Conservation (phyloP, 768 basidiomycete genomes). For the Suillus occidentalis region DNA sequence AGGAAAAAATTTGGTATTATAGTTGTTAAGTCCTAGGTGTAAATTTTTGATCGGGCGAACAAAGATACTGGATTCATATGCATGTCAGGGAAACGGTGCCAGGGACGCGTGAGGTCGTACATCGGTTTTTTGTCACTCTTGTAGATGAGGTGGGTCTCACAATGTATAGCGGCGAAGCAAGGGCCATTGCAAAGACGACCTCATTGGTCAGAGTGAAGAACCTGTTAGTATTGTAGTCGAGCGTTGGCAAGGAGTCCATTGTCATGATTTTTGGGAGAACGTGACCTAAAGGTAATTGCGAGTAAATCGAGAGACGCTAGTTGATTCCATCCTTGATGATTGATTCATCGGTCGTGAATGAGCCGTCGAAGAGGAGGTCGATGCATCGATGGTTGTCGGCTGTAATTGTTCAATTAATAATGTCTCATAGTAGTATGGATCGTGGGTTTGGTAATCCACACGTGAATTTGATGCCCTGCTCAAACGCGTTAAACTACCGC, state of each 20-base stretch:
- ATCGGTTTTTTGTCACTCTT: conserved; percentile 62
- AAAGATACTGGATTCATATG: conserved; percentile 68
- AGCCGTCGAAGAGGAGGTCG: conserved; percentile 77
- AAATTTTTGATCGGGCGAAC: conserved; percentile 83
- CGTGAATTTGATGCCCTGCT: conserved; percentile 11
- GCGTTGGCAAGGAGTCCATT: conserved; percentile 78
- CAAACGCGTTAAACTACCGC: conserved; percentile 9
- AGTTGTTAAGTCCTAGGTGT: conserved; percentile 93
- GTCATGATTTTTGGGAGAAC: conserved; percentile 85
- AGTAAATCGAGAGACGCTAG: conserved; percentile 51
- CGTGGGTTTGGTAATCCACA: background rate
- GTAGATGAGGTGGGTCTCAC: conserved; percentile 26
- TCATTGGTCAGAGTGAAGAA: conserved; percentile 71
- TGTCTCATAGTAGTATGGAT: background rate
- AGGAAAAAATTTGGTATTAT: conserved; percentile 88
- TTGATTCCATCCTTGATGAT: conserved; percentile 93
- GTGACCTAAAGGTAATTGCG: conserved; percentile 44
- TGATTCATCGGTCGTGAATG: conserved; percentile 76
- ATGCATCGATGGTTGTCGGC: conserved; percentile 32
- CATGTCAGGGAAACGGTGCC: conserved; percentile 6
- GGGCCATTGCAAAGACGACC: conserved; percentile 78
- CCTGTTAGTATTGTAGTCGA: conserved; percentile 87
- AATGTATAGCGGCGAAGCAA: conserved; percentile 72
- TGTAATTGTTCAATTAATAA: too few species aligned
- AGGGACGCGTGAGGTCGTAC: conserved; percentile 37